Percentiles rank a stretch among this genome's conserved stretches.
phyloP scores from a whole-genome alignment of 495 filamentous ascomycete genomes.

The Chaetomium cochliodes region DNA sequence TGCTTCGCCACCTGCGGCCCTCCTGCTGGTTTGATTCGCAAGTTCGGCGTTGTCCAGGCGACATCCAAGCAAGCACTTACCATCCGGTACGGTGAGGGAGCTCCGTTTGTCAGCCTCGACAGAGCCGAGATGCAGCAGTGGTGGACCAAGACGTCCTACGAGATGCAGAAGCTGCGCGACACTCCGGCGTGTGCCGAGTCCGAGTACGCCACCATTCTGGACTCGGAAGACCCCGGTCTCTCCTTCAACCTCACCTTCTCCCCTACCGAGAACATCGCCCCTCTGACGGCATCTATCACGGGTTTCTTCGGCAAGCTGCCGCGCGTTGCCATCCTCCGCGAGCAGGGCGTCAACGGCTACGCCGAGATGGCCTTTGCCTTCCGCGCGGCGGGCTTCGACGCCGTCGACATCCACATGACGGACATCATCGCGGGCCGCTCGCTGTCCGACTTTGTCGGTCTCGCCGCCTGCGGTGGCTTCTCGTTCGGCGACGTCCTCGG shows the following conservation, averaged over 20 bases:
- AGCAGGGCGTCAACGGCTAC: slow-evolving; percentile 93
- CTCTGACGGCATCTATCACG: slow-evolving; percentile 66
- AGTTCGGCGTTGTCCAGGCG: slow-evolving; percentile 71
- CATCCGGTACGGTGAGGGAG: slow-evolving; percentile 63
- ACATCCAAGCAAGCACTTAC: slow-evolving; percentile 73
- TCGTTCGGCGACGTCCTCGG: slow-evolving; percentile 96
- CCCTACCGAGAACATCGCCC: slow-evolving; percentile 70
- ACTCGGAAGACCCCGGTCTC: slow-evolving; percentile 77
- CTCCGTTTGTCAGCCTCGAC: slow-evolving; percentile 62
- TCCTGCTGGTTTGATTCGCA: slow-evolving; percentile 72
- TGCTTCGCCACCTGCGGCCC: slow-evolving; percentile 93
- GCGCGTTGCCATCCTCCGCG: slow-evolving; percentile 87
- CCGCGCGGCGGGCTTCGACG: slow-evolving; percentile 82
- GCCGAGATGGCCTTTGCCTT: slow-evolving; percentile 97
- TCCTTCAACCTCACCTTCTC: slow-evolving; percentile 82
- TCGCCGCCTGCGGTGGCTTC: slow-evolving; percentile 95
- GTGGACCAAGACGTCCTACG: slow-evolving; percentile 84
- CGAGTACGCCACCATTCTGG: slow-evolving; percentile 75
- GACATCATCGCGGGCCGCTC: slow-evolving; percentile 80
- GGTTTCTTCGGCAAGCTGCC: slow-evolving; percentile 72
- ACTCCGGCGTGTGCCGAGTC: slow-evolving; percentile 84
- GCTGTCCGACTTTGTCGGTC: slow-evolving; percentile 76
- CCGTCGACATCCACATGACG: slow-evolving; percentile 95
- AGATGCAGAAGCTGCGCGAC: slow-evolving; percentile 88
- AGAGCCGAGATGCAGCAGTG: slow-evolving; percentile 78